A percentile compares a stretch with the other conserved stretches of the same genome.
These are phyloP conservation scores for Phoenix roebelenii DNA, from an alignment of 176 grass and related monocot genomes.

Conservation along the genomic window DNA sequence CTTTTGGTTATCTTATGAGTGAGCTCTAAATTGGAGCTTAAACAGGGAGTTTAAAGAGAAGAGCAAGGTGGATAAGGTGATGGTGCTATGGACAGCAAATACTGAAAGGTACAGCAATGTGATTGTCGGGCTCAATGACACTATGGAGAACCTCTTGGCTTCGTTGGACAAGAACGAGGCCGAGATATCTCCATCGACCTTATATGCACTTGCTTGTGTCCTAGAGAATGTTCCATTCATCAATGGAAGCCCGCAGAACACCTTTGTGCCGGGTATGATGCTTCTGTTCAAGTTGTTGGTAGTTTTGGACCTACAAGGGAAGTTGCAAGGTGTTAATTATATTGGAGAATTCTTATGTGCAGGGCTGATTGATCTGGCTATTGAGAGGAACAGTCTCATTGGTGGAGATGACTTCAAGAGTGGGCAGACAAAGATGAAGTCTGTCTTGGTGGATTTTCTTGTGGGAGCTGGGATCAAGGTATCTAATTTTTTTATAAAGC, in stretches of 20 bases:
- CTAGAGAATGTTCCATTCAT: constrained; percentile 82
- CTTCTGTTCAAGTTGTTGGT: background rate
- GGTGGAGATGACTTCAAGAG: constrained; percentile 99
- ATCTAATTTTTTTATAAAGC: background rate
- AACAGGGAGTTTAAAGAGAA: constrained; percentile 92
- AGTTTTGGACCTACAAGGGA: background rate
- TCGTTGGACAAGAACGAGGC: constrained; percentile 65
- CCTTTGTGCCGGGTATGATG: constrained; percentile 79
- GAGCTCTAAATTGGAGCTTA: too few relatives aligned
- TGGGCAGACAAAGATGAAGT: constrained; percentile 98
- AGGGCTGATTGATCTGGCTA: constrained; percentile 94
- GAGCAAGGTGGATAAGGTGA: constrained; percentile 81
- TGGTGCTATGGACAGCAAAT: constrained; percentile 95
- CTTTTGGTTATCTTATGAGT: too few relatives aligned
- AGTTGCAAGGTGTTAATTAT: background rate
- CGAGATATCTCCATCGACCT: constrained; percentile 79
- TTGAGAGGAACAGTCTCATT: constrained; percentile 75
- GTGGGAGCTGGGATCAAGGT: constrained; percentile 99
- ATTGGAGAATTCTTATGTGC: constrained; percentile 10
- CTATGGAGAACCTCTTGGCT: constrained; percentile 63
- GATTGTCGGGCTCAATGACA: constrained; percentile 74
- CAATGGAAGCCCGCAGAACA: constrained; percentile 97
- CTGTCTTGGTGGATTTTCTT: constrained; percentile 92
- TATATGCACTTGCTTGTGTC: constrained; percentile 79
- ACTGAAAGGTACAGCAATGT: constrained; percentile 90